Conservation (phyloP, 148 eudicot species). For the Rhododendron simsii region DNA sequence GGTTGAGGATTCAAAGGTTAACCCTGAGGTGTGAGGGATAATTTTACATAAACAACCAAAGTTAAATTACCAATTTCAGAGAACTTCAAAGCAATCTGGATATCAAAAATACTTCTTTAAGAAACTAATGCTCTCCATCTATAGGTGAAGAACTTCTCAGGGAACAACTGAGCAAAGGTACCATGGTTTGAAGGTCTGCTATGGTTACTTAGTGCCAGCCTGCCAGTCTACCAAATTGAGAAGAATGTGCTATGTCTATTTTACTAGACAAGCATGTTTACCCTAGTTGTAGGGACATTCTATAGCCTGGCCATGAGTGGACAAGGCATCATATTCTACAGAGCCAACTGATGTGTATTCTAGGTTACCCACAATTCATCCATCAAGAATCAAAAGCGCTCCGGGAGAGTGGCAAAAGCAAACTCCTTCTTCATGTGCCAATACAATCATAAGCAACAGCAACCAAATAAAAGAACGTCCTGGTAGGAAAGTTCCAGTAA, state of each 20-base stretch:
- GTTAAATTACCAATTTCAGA: background rate
- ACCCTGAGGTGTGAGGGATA: background rate
- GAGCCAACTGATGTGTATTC: background rate
- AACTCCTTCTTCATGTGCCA: background rate
- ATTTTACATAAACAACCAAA: background rate
- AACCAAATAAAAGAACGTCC: background rate
- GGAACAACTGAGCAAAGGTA: background rate
- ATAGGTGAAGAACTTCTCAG: background rate
- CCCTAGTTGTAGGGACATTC: background rate
- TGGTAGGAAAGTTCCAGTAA: background rate
- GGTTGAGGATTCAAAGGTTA: background rate
- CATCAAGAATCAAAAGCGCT: background rate
- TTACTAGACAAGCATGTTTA: background rate
- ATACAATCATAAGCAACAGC: background rate
- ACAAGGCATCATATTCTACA: background rate
- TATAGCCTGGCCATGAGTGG: background rate
- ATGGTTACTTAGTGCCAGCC: background rate
- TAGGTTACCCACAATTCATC: background rate
- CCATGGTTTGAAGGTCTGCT: background rate
- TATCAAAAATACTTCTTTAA: background rate
- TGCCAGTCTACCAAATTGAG: background rate
- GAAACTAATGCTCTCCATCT: background rate
- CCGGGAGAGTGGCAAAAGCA: background rate
- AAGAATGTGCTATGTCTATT: background rate
- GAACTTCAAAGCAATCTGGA: background rate